These are phyloP conservation scores for Heliophila coronopifolia DNA, from an alignment of 441 rosid genomes.

Conservation along the genomic window DNA sequence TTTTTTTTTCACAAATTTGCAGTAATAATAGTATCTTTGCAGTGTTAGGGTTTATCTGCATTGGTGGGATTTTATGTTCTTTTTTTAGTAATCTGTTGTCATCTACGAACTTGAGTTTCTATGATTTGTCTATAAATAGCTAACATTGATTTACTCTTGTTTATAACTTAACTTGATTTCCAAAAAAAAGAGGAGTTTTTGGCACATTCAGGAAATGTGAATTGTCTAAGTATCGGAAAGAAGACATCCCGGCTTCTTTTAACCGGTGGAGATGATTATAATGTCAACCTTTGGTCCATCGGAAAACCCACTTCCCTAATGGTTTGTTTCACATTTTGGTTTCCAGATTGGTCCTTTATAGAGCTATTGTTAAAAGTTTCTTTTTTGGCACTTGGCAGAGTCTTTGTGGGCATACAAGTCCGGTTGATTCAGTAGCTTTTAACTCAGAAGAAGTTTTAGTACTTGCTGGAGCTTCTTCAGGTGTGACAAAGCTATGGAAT, in stretches of 20 bases:
- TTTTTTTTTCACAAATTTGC: neutral
- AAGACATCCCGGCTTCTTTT: conserved; percentile 84
- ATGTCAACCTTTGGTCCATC: conserved; percentile 95
- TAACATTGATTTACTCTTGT: neutral
- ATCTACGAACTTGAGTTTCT: neutral
- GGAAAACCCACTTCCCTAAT: conserved; percentile 88
- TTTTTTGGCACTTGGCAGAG: conserved; percentile 39
- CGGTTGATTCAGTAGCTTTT: conserved; percentile 40
- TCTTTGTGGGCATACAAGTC: conserved; percentile 49
- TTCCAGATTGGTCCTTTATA: neutral
- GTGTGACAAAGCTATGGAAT: conserved; percentile 89
- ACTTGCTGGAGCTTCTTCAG: conserved; percentile 85
- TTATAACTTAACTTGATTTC: conserved; percentile 26
- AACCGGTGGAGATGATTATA: conserved; percentile 98
- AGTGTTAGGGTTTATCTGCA: conserved; percentile 12
- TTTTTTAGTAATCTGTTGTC: neutral
- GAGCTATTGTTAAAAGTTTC: neutral
- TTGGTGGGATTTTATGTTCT: conserved; percentile 4
- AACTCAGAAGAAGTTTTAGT: conserved; percentile 73
- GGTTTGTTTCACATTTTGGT: conserved; percentile 44
- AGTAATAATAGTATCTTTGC: neutral
- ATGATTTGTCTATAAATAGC: conserved; percentile 1
- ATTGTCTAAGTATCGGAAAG: conserved; percentile 93
- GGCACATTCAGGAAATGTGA: conserved; percentile 83
- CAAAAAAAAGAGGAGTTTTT: conserved; percentile 81